Conservation (phyloP, 164 flowering plant genomes). For the Vitis labrusca region DNA sequence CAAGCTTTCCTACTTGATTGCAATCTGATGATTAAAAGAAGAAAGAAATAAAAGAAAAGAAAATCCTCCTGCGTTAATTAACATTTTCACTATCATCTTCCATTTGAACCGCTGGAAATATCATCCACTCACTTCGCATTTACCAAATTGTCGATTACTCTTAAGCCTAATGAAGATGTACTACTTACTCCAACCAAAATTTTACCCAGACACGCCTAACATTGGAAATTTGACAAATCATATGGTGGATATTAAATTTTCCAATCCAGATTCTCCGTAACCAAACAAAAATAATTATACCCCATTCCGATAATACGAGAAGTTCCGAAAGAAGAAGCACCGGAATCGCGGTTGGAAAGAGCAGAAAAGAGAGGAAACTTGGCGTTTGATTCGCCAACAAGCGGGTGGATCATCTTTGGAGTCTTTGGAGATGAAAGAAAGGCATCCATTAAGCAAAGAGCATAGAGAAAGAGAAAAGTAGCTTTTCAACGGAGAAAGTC, state of each 20-base stretch:
- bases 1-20: constrained; percentile 26
- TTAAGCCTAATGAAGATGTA: no score
- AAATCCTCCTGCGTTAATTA: no score
- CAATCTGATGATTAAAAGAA: constrained; percentile 22
- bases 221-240: no score
- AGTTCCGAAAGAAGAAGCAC: neutral
- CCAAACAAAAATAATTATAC: constrained; percentile 2
- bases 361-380: constrained; percentile 1
- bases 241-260: no score
- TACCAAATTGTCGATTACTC: no score
- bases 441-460: neutral
- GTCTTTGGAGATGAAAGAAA: neutral
- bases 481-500: no score
- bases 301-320: constrained; percentile 10
- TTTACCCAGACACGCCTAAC: no score
- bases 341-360: neutral
- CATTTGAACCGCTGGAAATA: no score
- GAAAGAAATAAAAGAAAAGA: neutral
- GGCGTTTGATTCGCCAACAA: constrained; percentile 6
- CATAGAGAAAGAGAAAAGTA: neutral
- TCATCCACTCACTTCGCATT: no score
- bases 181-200: no score
- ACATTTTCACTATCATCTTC: no score
- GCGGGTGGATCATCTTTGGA: neutral
- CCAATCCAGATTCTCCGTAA: neutral